phyloP scores from a whole-genome alignment of 2,329 filamentous ascomycete genomes.

The Fusarium sororula region DNA sequence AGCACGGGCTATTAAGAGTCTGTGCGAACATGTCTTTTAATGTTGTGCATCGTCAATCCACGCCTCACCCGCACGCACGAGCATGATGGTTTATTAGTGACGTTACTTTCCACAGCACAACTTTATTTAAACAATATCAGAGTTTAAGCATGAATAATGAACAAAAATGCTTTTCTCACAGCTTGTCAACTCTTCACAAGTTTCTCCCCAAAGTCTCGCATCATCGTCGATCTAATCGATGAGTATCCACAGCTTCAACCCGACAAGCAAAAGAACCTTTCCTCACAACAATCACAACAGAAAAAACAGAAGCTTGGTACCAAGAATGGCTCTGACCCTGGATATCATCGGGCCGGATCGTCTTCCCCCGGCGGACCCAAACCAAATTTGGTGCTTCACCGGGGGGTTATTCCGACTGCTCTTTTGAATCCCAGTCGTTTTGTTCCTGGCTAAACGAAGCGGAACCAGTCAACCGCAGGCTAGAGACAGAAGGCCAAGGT shows the following conservation, averaged over 20 bases:
- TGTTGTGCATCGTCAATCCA: conserved; percentile 35
- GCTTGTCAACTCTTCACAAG: not conserved
- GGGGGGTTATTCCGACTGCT: conserved; percentile 13
- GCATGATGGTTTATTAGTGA: conserved; percentile 1
- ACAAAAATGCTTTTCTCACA: not conserved
- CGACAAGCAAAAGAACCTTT: conserved; percentile 31
- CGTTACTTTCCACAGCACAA: not conserved
- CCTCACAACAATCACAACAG: conserved; percentile 11
- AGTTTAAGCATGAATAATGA: not conserved
- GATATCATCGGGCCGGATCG: conserved; percentile 43
- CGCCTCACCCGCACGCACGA: conserved; percentile 37
- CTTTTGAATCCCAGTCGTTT: conserved; percentile 11
- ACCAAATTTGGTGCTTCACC: conserved; percentile 23
- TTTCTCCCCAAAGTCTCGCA: not conserved
- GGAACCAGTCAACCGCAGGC: conserved; percentile 10
- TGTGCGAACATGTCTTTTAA: conserved; percentile 26
- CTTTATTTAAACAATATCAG: not conserved
- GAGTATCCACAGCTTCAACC: conserved; percentile 23
- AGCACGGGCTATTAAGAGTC: conserved; percentile 26
- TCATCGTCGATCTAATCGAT: conserved; percentile 22
- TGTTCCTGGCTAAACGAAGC: conserved; percentile 34
- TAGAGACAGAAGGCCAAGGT: not conserved
- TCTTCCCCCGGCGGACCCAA: conserved; percentile 40
- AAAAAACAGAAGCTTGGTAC: conserved; percentile 36
- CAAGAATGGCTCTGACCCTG: conserved; percentile 36